Percentiles rank a stretch among this genome's conserved stretches.
Evolutionary conservation across 2,329 filamentous ascomycete genomes (phyloP).

Genomic region (Verticillium alfalfae): DNA sequence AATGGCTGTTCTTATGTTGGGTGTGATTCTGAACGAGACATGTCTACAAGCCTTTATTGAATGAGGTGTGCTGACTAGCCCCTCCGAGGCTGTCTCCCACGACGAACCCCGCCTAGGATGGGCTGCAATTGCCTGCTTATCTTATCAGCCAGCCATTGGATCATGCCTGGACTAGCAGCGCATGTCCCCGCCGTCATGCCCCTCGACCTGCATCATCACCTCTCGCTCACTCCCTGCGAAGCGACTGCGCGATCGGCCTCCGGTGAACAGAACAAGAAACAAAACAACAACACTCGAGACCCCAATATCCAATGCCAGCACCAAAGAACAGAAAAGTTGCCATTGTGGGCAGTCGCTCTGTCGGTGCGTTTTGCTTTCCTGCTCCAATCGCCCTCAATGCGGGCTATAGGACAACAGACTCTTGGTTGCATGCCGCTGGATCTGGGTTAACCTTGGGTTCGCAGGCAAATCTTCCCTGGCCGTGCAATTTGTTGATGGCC

Average conservation of each 20-base stretch:
- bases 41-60: no score
- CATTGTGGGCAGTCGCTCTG: slow-evolving; percentile 90
- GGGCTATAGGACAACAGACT: background rate
- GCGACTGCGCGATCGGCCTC: background rate
- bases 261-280: background rate
- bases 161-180: background rate
- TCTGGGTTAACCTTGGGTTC: background rate
- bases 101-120: background rate
- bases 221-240: background rate
- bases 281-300: background rate
- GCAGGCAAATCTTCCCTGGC: slow-evolving; percentile 95
- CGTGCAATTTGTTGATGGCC: slow-evolving; percentile 93
- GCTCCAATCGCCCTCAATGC: background rate
- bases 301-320: slow-evolving; percentile 51
- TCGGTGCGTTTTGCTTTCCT: slow-evolving; percentile 40
- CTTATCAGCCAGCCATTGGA: background rate
- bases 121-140: background rate
- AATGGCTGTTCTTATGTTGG: no score
- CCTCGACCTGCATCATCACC: background rate
- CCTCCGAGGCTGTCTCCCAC: no score
- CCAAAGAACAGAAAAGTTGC: slow-evolving; percentile 91
- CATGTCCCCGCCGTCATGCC: background rate
- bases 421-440: background rate
- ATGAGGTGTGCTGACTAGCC: no score
- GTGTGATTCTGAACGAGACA: no score